Base-by-base conservation (phyloP, 768 basidiomycete genomes). In the Agaricus blazei region DNA sequence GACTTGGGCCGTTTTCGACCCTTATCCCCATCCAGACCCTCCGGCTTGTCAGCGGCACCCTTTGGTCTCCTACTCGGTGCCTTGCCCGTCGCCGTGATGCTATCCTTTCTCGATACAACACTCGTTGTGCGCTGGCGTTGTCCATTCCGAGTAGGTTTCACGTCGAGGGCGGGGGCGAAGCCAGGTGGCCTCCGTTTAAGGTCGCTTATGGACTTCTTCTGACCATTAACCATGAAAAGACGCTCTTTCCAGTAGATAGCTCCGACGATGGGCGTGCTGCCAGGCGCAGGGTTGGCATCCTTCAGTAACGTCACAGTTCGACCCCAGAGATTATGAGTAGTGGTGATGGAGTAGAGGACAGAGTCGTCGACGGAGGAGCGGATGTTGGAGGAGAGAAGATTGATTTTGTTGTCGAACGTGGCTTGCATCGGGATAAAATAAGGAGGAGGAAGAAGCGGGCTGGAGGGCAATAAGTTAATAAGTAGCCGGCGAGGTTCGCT, bases 221-320 rank as follows among this genome's bases (percentile, higher is more conserved):
- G 68, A 0, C 79, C 78, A 43, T 66, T 61, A 7, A 81, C 66
- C 62, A 80, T 78, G 27, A 82, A 70, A 8, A 66, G 64, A 63
- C 76, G 77, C 43, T 79, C 77, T 53, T 69, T 69, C 80, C 80
- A 82, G 55, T 78, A 70, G 40, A 82, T 79, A 5, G 69, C 70
- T 2, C 76, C 80, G 6, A 78, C 78, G n/a, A 62, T 62, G 3
- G 71, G 58, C 7, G 70, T 57, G 14, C 62, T 58, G n/a, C 59
- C 63, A 12, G 62, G 63, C 0, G 67, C 64, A 2, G 80, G 80
- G 59, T 82, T 80, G 45, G 70, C 70, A 56, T 82, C 80, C 57
- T 69, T 67, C 48, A 82, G 65, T 29, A 77, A 61, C 0, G 80
- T 81, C 38, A 71, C 64, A 44, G 71, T 74, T 11, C 77, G 72